phyloP scores from a whole-genome alignment of 805 yeast genomes.

The Kuraishia molischiana region DNA sequence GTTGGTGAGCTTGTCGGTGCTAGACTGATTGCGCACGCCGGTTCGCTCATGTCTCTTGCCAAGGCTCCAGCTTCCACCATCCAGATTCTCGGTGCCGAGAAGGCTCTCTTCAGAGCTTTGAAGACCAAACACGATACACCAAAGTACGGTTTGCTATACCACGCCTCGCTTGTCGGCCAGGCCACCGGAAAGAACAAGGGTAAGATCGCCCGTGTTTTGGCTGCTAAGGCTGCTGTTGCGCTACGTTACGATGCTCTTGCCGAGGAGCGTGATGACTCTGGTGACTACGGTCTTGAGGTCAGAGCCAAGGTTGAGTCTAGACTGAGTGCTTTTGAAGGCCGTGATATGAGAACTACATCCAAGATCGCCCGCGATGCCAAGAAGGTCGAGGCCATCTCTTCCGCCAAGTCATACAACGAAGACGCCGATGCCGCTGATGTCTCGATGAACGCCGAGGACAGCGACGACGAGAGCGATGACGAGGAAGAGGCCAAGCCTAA shows the following conservation, averaged over 20 bases:
- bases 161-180: slow-evolving; percentile 87
- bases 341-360: slow-evolving; percentile 87
- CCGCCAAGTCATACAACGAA: slow-evolving; percentile 84
- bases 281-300: slow-evolving; percentile 85
- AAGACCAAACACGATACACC: slow-evolving; percentile 97
- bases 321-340: slow-evolving; percentile 91
- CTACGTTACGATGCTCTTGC: slow-evolving; percentile 94
- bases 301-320: slow-evolving; percentile 92
- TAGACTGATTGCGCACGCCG: slow-evolving; percentile 94
- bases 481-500: slow-evolving; percentile 13
- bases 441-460: slow-evolving; percentile 13
- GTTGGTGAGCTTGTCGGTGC: slow-evolving; percentile 99
- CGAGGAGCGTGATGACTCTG: slow-evolving; percentile 94
- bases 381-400: slow-evolving; percentile 79
- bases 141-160: slow-evolving; percentile 91
- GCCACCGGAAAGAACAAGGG: slow-evolving; percentile 97
- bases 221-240: slow-evolving; percentile 97
- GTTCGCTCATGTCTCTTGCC: slow-evolving; percentile 87
- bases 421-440: slow-evolving; percentile 70
- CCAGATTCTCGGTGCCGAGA: slow-evolving; percentile 96
- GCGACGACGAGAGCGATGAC: slow-evolving; percentile 17
- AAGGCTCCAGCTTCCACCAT: slow-evolving; percentile 98
- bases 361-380: slow-evolving; percentile 73
- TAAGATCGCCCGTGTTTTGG: slow-evolving; percentile 96
- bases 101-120: slow-evolving; percentile 91